Evolutionary conservation across 2,329 filamentous ascomycete species (phyloP).

Genomic region (Neopestalotiopsis sp.): DNA sequence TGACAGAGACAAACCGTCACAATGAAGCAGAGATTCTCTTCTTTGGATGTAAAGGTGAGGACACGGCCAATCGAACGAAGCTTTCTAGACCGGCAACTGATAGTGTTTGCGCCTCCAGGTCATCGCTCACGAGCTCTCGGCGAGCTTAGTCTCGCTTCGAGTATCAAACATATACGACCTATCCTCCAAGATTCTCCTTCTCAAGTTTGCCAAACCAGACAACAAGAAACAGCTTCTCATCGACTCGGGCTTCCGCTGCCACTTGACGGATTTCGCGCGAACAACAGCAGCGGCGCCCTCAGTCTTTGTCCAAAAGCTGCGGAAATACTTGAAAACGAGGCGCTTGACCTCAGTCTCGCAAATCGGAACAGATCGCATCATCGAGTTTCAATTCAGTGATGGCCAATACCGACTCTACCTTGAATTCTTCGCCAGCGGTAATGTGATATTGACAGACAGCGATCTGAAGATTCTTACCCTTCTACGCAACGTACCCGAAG

Average conservation of each 20-base stretch:
- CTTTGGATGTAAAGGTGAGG: slow-evolving; percentile 60
- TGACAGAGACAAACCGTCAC: neutral
- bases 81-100: neutral
- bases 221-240: slow-evolving; percentile 88
- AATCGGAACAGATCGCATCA: slow-evolving; percentile 90
- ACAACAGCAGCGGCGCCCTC: slow-evolving; percentile 86
- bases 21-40: slow-evolving; percentile 66
- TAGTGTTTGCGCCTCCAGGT: slow-evolving; percentile 59
- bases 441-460: slow-evolving; percentile 88
- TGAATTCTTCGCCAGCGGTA: slow-evolving; percentile 96
- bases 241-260: slow-evolving; percentile 94
- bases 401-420: slow-evolving; percentile 86
- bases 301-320: slow-evolving; percentile 80
- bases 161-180: slow-evolving; percentile 96
- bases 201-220: slow-evolving; percentile 93
- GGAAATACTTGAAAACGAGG: slow-evolving; percentile 87
- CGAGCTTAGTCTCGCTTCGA: slow-evolving; percentile 76
- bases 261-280: slow-evolving; percentile 88
- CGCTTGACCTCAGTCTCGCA: slow-evolving; percentile 82
- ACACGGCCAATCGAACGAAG: neutral
- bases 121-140: slow-evolving; percentile 90
- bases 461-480: slow-evolving; percentile 83
- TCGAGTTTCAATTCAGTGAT: slow-evolving; percentile 92
- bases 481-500: slow-evolving; percentile 79
- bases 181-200: slow-evolving; percentile 86